These are phyloP conservation scores for Cadophora sp. DNA, from an alignment of 2,329 filamentous ascomycete species.

Conservation along the genomic window DNA sequence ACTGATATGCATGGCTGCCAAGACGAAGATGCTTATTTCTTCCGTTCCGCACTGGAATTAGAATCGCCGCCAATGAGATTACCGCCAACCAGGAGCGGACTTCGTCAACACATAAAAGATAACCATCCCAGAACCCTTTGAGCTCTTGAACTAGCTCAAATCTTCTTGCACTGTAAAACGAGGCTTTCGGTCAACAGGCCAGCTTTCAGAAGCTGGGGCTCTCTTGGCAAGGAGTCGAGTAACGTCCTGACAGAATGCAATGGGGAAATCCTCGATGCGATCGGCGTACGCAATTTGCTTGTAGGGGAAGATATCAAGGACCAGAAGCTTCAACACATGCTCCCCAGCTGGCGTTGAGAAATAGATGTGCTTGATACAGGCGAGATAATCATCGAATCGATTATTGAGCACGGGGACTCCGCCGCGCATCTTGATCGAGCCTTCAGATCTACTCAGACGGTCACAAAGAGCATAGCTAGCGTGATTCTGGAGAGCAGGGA, in stretches of 20 bases:
- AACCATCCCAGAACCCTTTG: not conserved
- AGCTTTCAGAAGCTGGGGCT: not conserved
- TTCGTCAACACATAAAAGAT: not conserved
- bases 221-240: not conserved
- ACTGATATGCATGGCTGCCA: too few relatives aligned
- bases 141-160: not conserved
- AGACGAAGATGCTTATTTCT: too few relatives aligned
- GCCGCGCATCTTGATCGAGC: too few relatives aligned
- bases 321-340: not conserved
- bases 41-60: too few relatives aligned
- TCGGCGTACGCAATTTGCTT: not conserved
- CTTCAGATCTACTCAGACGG: not conserved
- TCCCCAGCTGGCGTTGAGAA: slow-evolving; percentile 8
- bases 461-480: not conserved
- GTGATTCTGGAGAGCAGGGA: not conserved
- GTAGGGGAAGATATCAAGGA: slow-evolving; percentile 8
- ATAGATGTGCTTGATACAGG: slow-evolving; percentile 7
- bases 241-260: not conserved
- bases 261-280: slow-evolving; percentile 2
- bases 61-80: not conserved
- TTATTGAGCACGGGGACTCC: not conserved
- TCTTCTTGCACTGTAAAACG: not conserved
- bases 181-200: not conserved
- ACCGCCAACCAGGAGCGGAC: too few relatives aligned
- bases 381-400: not conserved